A percentile compares a stretch with the other conserved stretches of the same genome.
These are phyloP conservation scores for Fusarium sp. DNA, from an alignment of 2,329 filamentous ascomycete species.

Conservation along the genomic window DNA sequence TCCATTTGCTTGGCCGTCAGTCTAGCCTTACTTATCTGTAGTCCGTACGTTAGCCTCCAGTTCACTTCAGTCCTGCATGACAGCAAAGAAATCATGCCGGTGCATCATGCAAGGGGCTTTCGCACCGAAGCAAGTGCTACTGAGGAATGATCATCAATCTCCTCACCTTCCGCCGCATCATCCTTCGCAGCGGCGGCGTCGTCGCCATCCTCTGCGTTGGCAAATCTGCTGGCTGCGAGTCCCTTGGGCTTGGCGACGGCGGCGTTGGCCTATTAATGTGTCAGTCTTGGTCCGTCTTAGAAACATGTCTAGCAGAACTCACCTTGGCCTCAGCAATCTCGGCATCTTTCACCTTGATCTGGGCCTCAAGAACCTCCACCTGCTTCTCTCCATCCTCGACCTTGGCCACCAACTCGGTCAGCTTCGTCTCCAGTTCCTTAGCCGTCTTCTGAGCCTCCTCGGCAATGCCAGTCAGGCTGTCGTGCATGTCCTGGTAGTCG, in stretches of 20 bases:
- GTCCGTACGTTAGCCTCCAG: constrained; percentile 33
- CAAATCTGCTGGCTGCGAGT: constrained; percentile 67
- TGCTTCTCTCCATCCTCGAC: constrained; percentile 62
- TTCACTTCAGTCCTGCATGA: constrained; percentile 20
- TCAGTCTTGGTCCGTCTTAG: background rate
- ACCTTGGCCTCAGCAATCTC: constrained; percentile 73
- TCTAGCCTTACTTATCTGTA: constrained; percentile 60
- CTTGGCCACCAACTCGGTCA: constrained; percentile 58
- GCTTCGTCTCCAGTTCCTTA: constrained; percentile 63
- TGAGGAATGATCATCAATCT: constrained; percentile 71
- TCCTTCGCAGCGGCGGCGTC: constrained; percentile 51
- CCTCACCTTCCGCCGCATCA: constrained; percentile 68
- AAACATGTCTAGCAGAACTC: constrained; percentile 26
- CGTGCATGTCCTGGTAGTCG: constrained; percentile 74
- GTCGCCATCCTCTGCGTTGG: constrained; percentile 55
- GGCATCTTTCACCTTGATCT: constrained; percentile 72
- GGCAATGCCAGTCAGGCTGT: constrained; percentile 70
- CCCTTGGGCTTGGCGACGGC: constrained; percentile 61
- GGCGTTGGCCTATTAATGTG: constrained; percentile 57
- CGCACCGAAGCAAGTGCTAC: constrained; percentile 76
- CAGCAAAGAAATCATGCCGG: constrained; percentile 43
- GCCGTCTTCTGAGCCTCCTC: constrained; percentile 69
- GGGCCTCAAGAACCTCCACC: constrained; percentile 64
- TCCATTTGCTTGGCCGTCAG: constrained; percentile 63
- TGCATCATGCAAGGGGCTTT: constrained; percentile 61